Conservation (phyloP, 305 asterid species). For the Fraxinus albicans region DNA sequence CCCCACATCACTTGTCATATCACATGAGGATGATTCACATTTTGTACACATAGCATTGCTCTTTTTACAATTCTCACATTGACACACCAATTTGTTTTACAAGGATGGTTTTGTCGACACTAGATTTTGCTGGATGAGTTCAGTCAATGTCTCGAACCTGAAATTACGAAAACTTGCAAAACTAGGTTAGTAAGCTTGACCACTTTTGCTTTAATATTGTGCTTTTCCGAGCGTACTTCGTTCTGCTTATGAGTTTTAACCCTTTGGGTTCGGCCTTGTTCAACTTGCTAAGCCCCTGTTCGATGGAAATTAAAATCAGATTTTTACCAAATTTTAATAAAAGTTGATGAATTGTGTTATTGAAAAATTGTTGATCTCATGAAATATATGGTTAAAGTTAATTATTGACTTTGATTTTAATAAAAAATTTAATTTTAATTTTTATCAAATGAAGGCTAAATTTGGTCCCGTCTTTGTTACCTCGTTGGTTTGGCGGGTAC, state of each 20-base stretch:
- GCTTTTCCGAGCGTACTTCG: not conserved
- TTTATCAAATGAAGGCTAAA: not conserved
- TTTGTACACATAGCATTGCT: not conserved
- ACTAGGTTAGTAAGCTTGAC: not conserved
- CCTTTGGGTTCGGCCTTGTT: not conserved
- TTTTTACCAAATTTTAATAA: too few relatives aligned
- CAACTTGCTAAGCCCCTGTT: not conserved
- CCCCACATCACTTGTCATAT: not conserved
- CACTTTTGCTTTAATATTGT: not conserved
- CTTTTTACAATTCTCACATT: slow-evolving; percentile 5
- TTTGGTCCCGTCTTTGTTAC: not conserved
- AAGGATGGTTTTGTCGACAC: not conserved
- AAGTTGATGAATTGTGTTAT: too few relatives aligned
- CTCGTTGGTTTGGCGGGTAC: not conserved
- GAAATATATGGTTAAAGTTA: too few relatives aligned
- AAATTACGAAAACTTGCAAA: not conserved
- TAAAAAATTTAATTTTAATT: too few relatives aligned
- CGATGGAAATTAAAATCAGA: too few relatives aligned
- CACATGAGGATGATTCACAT: not conserved
- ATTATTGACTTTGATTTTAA: too few relatives aligned
- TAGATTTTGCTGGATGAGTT: not conserved
- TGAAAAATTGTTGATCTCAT: too few relatives aligned
- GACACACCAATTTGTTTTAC: not conserved
- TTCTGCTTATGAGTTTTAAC: not conserved
- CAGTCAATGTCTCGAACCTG: not conserved